These are phyloP conservation scores for Fomitopsis palustris DNA, from an alignment of 1,284 basidiomycete genomes.

Conservation along the genomic window DNA sequence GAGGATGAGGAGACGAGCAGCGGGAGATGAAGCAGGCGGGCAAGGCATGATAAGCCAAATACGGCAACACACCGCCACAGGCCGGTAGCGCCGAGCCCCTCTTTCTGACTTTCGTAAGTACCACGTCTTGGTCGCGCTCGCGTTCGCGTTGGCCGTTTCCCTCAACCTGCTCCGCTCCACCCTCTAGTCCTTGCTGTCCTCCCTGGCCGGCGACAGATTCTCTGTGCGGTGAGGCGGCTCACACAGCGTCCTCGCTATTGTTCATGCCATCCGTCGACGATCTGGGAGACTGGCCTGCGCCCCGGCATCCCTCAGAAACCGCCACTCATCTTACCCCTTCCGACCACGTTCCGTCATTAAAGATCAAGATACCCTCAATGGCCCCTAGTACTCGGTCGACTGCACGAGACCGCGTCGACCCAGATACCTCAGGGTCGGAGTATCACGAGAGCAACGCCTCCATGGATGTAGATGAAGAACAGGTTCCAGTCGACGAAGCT, in stretches of 20 bases:
- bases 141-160: constrained; percentile 11
- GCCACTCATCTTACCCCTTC: not conserved
- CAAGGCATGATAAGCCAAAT: constrained; percentile 6
- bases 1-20: not conserved
- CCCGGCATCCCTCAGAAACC: not conserved
- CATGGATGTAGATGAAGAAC: constrained; percentile 29
- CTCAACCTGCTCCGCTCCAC: constrained; percentile 5
- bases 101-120: constrained; percentile 12
- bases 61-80: constrained; percentile 7
- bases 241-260: constrained; percentile 15
- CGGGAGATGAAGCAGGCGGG: not conserved
- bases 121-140: constrained; percentile 12
- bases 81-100: constrained; percentile 19
- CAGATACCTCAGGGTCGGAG: constrained; percentile 57
- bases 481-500: constrained; percentile 22
- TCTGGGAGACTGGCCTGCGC: constrained; percentile 11
- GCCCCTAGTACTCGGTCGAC: constrained; percentile 25
- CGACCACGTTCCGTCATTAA: not conserved
- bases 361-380: constrained; percentile 19
- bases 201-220: not conserved
- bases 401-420: constrained; percentile 17
- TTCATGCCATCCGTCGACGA: constrained; percentile 19
- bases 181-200: not conserved
- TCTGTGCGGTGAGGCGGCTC: not conserved
- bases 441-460: constrained; percentile 61